Percentiles rank a stretch among this genome's conserved stretches.
phyloP scores from a whole-genome alignment of 139 green algal species.

The Ulvella scutata region DNA sequence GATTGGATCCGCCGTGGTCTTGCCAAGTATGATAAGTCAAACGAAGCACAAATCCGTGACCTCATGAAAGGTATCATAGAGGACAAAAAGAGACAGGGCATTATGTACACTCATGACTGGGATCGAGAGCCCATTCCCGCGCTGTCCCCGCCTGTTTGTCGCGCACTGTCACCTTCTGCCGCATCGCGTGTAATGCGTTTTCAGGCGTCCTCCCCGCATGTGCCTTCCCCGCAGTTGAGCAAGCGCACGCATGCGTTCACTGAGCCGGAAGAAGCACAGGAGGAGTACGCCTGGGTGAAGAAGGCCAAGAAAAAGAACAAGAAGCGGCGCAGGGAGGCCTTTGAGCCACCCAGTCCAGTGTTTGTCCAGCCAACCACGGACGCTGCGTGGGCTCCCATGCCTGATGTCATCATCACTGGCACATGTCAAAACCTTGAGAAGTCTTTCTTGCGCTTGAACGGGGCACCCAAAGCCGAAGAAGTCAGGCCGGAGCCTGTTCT shows the following conservation, averaged over 20 bases:
- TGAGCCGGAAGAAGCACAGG: neutral
- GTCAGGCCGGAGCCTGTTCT: neutral
- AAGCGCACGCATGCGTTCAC: neutral
- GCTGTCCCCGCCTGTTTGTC: neutral
- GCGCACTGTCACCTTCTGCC: no score
- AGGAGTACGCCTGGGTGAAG: neutral
- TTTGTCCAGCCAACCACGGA: no score
- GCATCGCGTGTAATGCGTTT: no score
- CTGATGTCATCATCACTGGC: neutral
- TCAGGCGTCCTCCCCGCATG: no score
- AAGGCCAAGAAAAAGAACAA: neutral
- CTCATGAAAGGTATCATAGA: neutral
- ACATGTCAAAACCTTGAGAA: neutral
- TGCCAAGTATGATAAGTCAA: neutral
- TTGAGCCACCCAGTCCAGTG: neutral
- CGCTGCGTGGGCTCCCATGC: no score
- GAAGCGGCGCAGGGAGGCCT: neutral
- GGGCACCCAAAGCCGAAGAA: neutral
- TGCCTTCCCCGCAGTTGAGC: no score
- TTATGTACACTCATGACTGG: slow-evolving; percentile 1
- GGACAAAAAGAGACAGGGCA: neutral
- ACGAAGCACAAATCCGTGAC: neutral
- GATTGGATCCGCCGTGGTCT: neutral
- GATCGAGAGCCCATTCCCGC: neutral
- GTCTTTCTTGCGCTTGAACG: neutral